Evolutionary conservation across 1,139 yeast species (phyloP).

Genomic region (Debaryomycetaceae sp.): DNA sequence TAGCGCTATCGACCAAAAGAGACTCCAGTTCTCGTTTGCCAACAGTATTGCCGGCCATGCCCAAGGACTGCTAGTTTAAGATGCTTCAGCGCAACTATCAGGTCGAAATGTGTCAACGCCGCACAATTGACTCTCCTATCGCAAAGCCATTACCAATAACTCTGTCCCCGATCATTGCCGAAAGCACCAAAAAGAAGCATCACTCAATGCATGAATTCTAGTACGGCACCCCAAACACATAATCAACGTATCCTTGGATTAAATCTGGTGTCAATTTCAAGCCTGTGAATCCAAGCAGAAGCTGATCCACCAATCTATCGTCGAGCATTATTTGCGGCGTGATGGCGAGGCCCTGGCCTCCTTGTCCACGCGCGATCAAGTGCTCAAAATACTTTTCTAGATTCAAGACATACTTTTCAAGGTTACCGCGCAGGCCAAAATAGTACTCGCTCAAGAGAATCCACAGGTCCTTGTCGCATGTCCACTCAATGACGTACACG

Average conservation of each 20-base stretch:
- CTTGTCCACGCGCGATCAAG: constrained; percentile 3
- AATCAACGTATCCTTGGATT: constrained; percentile 16
- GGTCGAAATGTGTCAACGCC: no score
- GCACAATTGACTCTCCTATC: no score
- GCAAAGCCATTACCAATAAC: no score
- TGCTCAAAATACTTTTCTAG: constrained; percentile 19
- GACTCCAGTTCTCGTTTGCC: no score
- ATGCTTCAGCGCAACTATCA: no score
- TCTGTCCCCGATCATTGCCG: no score
- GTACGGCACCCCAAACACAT: no score
- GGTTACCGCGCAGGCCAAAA: constrained; percentile 22
- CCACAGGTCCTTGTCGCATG: constrained; percentile 5
- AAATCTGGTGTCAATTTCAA: constrained; percentile 10
- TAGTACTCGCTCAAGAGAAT: constrained; percentile 11
- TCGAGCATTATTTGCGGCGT: constrained; percentile 2
- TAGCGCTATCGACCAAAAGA: no score
- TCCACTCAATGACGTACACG: not conserved
- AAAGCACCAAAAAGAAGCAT: no score
- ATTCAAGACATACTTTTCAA: constrained; percentile 15
- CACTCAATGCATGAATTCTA: no score
- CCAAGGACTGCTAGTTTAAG: no score
- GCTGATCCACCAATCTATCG: constrained; percentile 11
- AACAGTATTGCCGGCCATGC: no score
- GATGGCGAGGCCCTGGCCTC: not conserved
- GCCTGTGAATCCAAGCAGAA: constrained; percentile 12